Percentiles rank a stretch among this genome's conserved stretches.
phyloP scores from a whole-genome alignment of 768 basidiomycete species.

The Mycena crocata region DNA sequence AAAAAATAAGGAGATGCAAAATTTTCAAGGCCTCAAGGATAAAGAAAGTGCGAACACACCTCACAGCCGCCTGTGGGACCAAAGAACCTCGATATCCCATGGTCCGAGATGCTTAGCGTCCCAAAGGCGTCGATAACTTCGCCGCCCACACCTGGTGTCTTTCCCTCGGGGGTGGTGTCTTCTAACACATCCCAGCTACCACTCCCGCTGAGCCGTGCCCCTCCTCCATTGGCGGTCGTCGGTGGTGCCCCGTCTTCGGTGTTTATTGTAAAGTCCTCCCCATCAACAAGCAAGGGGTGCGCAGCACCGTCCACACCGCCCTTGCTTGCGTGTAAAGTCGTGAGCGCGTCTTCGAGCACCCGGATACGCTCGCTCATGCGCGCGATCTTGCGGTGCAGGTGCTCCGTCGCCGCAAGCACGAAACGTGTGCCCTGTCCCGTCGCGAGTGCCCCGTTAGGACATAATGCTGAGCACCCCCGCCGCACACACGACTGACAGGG shows the following conservation, averaged over 20 bases:
- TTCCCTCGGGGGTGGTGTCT: slow-evolving; percentile 8
- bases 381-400: slow-evolving; percentile 68
- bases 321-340: slow-evolving; percentile 58
- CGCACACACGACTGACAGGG: slow-evolving; percentile 83
- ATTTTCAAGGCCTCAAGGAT: too few relatives aligned
- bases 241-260: slow-evolving; percentile 8
- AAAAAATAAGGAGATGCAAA: slow-evolving; percentile 18
- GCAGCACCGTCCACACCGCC: slow-evolving; percentile 30
- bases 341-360: slow-evolving; percentile 71
- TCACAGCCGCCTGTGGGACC: slow-evolving; percentile 77
- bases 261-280: slow-evolving; percentile 22
- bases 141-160: slow-evolving; percentile 16
- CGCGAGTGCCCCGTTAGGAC: slow-evolving; percentile 80
- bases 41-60: slow-evolving; percentile 57
- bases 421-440: slow-evolving; percentile 84
- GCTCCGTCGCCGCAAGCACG: slow-evolving; percentile 74
- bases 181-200: slow-evolving; percentile 20
- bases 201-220: slow-evolving; percentile 5
- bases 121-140: slow-evolving; percentile 70
- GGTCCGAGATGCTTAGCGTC: slow-evolving; percentile 69
- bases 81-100: slow-evolving; percentile 72
- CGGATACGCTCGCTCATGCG: slow-evolving; percentile 66
- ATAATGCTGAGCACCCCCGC: slow-evolving; percentile 75
- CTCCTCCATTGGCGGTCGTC: not conserved
- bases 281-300: slow-evolving; percentile 63